Conservation (phyloP, 225 moss, liverwort and hornwort species). For the Physcomitrium patens region DNA sequence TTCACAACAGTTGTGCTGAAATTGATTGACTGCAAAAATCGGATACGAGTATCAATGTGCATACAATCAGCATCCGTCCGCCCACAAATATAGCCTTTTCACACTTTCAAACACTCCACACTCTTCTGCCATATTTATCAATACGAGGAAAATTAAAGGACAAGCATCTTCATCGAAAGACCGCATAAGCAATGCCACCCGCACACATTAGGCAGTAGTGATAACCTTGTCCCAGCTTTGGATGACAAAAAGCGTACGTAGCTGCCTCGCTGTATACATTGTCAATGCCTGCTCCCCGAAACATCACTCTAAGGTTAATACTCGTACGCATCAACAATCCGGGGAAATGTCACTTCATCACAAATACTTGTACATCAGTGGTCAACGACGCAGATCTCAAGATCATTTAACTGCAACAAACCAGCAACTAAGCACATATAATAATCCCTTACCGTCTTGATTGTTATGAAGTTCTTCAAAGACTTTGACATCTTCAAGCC, state of each 20-base stretch:
- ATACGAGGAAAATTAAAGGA: slow-evolving; percentile 2
- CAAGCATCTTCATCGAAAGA: background rate
- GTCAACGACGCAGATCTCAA: background rate
- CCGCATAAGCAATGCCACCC: background rate
- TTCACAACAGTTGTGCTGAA: slow-evolving; percentile 58
- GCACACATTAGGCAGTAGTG: slow-evolving; percentile 10
- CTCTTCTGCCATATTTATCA: background rate
- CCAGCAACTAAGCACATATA: slow-evolving; percentile 2
- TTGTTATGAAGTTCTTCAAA: slow-evolving; percentile 95
- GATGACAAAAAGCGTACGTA: slow-evolving; percentile 85
- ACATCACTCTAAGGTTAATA: slow-evolving; percentile 25
- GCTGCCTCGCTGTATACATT: slow-evolving; percentile 77
- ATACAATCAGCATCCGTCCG: slow-evolving; percentile 26
- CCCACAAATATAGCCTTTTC: background rate
- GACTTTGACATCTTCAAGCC: slow-evolving; percentile 99
- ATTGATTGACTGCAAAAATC: slow-evolving; percentile 49
- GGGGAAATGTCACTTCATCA: background rate
- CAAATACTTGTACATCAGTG: slow-evolving; percentile 6
- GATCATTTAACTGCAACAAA: no score
- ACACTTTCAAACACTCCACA: slow-evolving; percentile 11
- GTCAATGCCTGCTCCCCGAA: slow-evolving; percentile 65
- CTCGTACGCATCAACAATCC: slow-evolving; percentile 3
- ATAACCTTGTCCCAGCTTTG: slow-evolving; percentile 95
- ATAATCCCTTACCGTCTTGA: slow-evolving; percentile 67
- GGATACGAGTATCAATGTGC: slow-evolving; percentile 21